Base-by-base conservation (phyloP, 345 rosid species). In the Kernera saxatilis region DNA sequence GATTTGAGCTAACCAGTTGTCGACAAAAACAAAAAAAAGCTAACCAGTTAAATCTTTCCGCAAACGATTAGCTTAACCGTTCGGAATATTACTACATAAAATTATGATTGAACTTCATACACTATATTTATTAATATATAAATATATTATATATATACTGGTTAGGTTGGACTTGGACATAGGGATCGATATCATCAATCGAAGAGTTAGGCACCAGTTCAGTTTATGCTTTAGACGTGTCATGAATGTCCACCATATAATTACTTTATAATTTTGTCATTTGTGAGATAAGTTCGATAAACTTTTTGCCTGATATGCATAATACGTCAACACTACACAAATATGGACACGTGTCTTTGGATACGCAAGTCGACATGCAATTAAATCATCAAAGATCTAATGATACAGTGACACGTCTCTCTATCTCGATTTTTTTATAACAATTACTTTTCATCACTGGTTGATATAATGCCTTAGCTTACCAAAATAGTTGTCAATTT, bases 131-230 rank as follows among this genome's bases (percentile, higher is more conserved):
- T 11, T 32, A 32, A 6, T 33, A 39, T 55, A 55, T 36, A 35
- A 0, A 46, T 22, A 15, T n/a, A n/a, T n/a, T n/a, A n/a, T n/a
- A n/a, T n/a, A 43, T 44, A 29, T 35, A 59, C 29, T 3, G n/a
- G 51, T 71, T 48, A 71, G 75, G 68, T 49, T 39, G 23, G 69
- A n/a, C n/a, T 26, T 29, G 6, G 43, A 51, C 36, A 29, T 33
- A 41, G 2, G 5, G 15, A 17, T 58, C 19, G 30, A 53, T 49
- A 23, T 22, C 22, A 22, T 43, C 6, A 64, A 54, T 44, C 49
- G 25, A 52, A 19, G 53, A 54, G 76, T 72, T 72, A 64, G 77
- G 71, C 33, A 45, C 26, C 9, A 55, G 13, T 57, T 45, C 7
- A 41, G 7, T 21, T 41, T 11, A 12, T 19, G 43, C 76, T 64